A percentile compares a stretch with the other conserved stretches of the same genome.
Evolutionary conservation across 2,329 filamentous ascomycete species (phyloP).

Genomic region (Colletotrichum tofieldiae): DNA sequence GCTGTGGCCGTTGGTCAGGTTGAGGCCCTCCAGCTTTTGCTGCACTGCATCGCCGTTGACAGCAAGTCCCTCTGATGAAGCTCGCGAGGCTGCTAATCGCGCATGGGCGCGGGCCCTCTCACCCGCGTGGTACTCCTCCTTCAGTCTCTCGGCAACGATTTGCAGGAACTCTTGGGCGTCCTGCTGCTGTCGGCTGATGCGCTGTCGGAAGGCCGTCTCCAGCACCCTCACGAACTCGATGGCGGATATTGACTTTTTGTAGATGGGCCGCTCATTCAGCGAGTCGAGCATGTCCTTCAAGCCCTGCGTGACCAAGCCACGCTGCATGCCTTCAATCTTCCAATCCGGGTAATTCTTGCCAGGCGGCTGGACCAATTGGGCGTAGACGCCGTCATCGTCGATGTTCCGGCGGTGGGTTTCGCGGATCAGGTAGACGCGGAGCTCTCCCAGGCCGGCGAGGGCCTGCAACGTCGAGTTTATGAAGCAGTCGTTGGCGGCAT

Average conservation of each 20-base stretch:
- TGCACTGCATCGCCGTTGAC: constrained; percentile 48
- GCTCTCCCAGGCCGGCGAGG: constrained; percentile 88
- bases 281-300: constrained; percentile 94
- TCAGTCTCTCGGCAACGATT: constrained; percentile 90
- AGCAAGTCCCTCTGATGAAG: constrained; percentile 29
- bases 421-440: constrained; percentile 92
- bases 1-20: constrained; percentile 37
- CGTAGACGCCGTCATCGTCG: constrained; percentile 84
- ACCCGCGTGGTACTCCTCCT: constrained; percentile 94
- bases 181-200: constrained; percentile 95
- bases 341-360: constrained; percentile 66
- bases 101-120: constrained; percentile 78
- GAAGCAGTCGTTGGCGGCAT: constrained; percentile 95
- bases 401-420: constrained; percentile 89
- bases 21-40: constrained; percentile 51
- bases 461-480: constrained; percentile 98
- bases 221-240: constrained; percentile 86
- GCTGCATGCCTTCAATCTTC: constrained; percentile 80
- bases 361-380: constrained; percentile 69
- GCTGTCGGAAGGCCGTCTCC: constrained; percentile 88
- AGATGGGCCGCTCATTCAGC: constrained; percentile 93
- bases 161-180: constrained; percentile 98
- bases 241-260: constrained; percentile 93
- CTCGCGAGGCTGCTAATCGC: constrained; percentile 49
- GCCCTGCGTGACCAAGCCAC: constrained; percentile 86